These are phyloP conservation scores for Saturnispora saitoi DNA, from an alignment of 805 yeast species.

Conservation along the genomic window DNA sequence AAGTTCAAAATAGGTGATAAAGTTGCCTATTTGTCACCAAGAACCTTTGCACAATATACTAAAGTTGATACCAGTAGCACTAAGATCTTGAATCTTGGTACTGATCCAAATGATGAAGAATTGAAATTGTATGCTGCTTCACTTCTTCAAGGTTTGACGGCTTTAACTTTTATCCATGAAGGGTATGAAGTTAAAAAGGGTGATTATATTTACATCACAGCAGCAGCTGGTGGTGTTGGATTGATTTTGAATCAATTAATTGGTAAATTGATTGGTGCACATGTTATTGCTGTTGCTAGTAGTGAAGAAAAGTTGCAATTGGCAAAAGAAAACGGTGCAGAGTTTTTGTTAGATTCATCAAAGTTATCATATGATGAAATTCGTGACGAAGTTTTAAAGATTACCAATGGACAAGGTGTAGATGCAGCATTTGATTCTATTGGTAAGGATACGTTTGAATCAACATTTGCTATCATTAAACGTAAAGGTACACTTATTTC, in stretches of 20 bases:
- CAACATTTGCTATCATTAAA: slow-evolving; percentile 50
- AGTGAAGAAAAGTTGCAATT: slow-evolving; percentile 58
- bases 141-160: slow-evolving; percentile 70
- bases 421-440: slow-evolving; percentile 63
- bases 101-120: slow-evolving; percentile 37
- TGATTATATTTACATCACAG: slow-evolving; percentile 71
- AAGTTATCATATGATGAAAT: slow-evolving; percentile 41
- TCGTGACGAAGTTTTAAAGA: slow-evolving; percentile 43
- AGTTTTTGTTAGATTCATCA: slow-evolving; percentile 47
- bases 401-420: slow-evolving; percentile 62
- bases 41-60: slow-evolving; percentile 69
- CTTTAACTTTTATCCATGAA: slow-evolving; percentile 58
- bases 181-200: slow-evolving; percentile 59
- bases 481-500: slow-evolving; percentile 69
- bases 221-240: slow-evolving; percentile 97
- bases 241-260: slow-evolving; percentile 59
- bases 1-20: slow-evolving; percentile 59
- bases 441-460: slow-evolving; percentile 69
- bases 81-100: slow-evolving; percentile 42
- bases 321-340: slow-evolving; percentile 72
- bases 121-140: slow-evolving; percentile 52
- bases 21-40: slow-evolving; percentile 46
- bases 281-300: slow-evolving; percentile 80
- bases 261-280: slow-evolving; percentile 51
- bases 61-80: slow-evolving; percentile 31